phyloP scores from a whole-genome alignment of 306 rosid genomes.

The Castanospermum australe region DNA sequence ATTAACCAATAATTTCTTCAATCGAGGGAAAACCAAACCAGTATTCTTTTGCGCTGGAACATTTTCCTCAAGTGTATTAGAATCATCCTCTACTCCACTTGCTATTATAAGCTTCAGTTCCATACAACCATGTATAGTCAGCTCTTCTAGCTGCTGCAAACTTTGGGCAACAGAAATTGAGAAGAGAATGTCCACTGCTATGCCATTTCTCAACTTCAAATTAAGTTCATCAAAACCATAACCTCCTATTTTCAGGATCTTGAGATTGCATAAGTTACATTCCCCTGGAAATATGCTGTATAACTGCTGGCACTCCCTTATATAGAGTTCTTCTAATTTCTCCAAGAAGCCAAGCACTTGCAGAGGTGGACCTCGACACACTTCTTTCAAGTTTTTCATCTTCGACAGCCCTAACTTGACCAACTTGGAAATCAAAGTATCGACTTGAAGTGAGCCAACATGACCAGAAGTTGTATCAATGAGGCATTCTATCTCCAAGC shows the following conservation, averaged over 20 bases:
- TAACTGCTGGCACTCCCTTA: neutral
- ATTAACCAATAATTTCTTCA: neutral
- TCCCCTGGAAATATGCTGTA: conserved; percentile 8
- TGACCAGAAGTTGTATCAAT: neutral
- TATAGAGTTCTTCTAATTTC: neutral
- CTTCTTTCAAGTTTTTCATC: neutral
- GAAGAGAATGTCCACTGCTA: neutral
- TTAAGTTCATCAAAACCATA: neutral
- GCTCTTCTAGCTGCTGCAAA: neutral
- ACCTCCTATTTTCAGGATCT: neutral
- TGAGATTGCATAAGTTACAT: conserved; percentile 19
- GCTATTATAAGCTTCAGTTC: neutral
- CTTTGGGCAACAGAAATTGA: neutral
- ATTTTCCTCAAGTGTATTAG: neutral
- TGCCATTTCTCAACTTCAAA: neutral
- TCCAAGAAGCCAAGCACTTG: neutral
- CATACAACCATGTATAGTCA: neutral
- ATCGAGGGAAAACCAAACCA: neutral
- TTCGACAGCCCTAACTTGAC: neutral
- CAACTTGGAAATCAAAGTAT: neutral
- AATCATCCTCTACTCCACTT: neutral
- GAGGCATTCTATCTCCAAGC: neutral
- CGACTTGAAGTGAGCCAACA: neutral
- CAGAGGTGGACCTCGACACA: neutral
- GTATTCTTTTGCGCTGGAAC: too few relatives aligned